A percentile compares a stretch with the other conserved stretches of the same genome.
Conservation (phyloP, 345 rosid genomes). For the Eucalyptus erythrocorys region DNA sequence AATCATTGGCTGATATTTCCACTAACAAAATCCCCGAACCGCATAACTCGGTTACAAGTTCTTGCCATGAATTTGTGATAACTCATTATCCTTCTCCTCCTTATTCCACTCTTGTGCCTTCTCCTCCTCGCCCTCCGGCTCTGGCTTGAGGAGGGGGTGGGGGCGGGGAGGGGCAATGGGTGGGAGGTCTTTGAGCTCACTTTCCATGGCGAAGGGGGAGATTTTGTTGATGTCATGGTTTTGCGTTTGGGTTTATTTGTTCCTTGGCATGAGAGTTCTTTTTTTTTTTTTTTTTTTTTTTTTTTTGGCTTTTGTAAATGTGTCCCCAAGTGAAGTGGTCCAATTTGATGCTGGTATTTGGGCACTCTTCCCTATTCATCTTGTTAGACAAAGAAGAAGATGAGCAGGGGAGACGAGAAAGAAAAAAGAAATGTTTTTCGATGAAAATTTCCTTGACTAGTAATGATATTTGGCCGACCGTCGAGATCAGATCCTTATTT, state of each 20-base stretch:
- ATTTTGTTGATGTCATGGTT: neutral
- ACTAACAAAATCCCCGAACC: slow-evolving; percentile 1
- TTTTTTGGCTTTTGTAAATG: neutral
- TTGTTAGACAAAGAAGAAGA: neutral
- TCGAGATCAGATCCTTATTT: accelerated
- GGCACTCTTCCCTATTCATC: neutral
- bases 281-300: no score
- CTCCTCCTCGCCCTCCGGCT: neutral
- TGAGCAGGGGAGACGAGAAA: accelerated
- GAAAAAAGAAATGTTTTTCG: accelerated
- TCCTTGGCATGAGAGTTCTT: neutral
- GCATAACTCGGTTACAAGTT: slow-evolving; percentile 1
- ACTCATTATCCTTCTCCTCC: slow-evolving; percentile 10
- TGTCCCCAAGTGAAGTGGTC: neutral
- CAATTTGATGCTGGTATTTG: neutral
- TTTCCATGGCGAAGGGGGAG: neutral
- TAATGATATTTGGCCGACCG: accelerated
- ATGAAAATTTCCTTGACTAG: no score
- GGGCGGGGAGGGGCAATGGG: no score
- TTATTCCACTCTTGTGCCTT: slow-evolving; percentile 56
- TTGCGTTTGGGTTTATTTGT: neutral
- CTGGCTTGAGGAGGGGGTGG: no score
- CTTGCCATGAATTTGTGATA: slow-evolving; percentile 7
- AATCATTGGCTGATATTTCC: slow-evolving; percentile 40
- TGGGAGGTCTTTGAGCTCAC: no score